Evolutionary conservation across 1,284 basidiomycete species (phyloP), one percentile per base, ranked within the genome.

Genomic region (Kalmanozyma brasiliensis): DNA sequence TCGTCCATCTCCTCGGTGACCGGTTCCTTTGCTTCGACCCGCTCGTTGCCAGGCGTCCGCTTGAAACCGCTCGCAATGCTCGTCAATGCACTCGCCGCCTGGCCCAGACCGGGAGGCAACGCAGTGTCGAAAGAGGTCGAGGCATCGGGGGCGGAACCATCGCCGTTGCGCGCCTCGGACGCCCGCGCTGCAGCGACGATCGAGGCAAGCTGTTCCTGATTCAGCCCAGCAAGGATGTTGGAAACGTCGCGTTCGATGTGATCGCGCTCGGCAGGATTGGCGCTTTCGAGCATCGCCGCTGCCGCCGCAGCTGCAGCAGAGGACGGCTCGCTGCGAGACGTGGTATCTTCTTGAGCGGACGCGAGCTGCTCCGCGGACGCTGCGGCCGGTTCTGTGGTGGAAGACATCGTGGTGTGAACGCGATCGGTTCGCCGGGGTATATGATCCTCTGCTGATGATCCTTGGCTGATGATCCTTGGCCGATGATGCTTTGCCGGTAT

Each of bases 171-270:
- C 4, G 67, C 67, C 41, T 70, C 63, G 34, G 47, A 66, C 16
- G 64, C 70, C 36, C 73, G 61, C 3, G 77, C 77, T 14, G 77
- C 77, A 6, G 72, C 76, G 0, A 79, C 72, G 52, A 79, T 79
- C 24, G 69, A 76, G 0, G 70, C 77, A 8, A 79, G 64, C 52
- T 79, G 76, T 42, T 78, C 76, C 43, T 74, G 76, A 48, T 74
- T 77, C 30, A 78, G 49, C 0, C 65, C 73, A 2, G 74, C 74
- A 7, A 78, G 64, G 44, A 78, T 77, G 32, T 67, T 75, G 62
- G 71, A 70, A 4, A 78, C 74, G 38, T 76, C 76, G 34, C 73
- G 73, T 41, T 74, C 72, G 17, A 73, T 73, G 47, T 57, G 52
- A 41, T 66, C 63, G 47, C 60, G 53, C 17, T 61, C 62, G 16